Conservation (phyloP, 495 filamentous ascomycete species). For the Aspergillus egyptiacus region DNA sequence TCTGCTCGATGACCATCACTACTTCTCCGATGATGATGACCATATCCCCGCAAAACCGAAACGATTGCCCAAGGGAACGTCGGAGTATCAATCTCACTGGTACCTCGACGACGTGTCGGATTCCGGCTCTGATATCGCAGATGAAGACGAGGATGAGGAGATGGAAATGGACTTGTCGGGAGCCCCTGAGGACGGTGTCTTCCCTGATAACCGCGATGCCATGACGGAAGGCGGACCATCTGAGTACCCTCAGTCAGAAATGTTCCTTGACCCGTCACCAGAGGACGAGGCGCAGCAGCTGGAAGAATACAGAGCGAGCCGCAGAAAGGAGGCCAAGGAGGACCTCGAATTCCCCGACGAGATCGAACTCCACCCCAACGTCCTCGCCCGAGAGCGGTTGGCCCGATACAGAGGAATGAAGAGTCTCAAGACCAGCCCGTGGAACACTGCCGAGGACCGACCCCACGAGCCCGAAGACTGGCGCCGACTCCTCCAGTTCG, state of each 20-base stretch:
- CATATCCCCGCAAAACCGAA: constrained; percentile 57
- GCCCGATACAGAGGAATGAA: constrained; percentile 85
- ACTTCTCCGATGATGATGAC: constrained; percentile 90
- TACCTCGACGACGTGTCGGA: constrained; percentile 81
- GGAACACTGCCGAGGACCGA: constrained; percentile 83
- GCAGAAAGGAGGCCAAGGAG: constrained; percentile 72
- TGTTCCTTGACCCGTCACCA: constrained; percentile 80
- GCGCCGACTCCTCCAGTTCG: constrained; percentile 73
- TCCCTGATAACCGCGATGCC: constrained; percentile 61
- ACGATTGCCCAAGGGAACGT: constrained; percentile 83
- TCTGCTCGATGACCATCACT: constrained; percentile 92
- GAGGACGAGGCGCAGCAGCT: constrained; percentile 79
- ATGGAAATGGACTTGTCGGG: constrained; percentile 46
- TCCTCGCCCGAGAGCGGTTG: constrained; percentile 77
- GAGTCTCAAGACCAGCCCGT: constrained; percentile 74
- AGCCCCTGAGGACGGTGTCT: constrained; percentile 71
- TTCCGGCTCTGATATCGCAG: constrained; percentile 74
- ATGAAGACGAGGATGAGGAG: constrained; percentile 45
- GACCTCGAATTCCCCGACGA: constrained; percentile 96
- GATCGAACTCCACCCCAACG: constrained; percentile 86
- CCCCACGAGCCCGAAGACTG: constrained; percentile 85
- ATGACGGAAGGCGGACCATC: constrained; percentile 75
- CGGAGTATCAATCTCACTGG: constrained; percentile 90
- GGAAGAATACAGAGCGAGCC: constrained; percentile 68
- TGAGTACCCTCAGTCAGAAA: constrained; percentile 85